These are phyloP conservation scores for Alternaria sp. DNA, from an alignment of 2,329 filamentous ascomycete species.

Conservation along the genomic window DNA sequence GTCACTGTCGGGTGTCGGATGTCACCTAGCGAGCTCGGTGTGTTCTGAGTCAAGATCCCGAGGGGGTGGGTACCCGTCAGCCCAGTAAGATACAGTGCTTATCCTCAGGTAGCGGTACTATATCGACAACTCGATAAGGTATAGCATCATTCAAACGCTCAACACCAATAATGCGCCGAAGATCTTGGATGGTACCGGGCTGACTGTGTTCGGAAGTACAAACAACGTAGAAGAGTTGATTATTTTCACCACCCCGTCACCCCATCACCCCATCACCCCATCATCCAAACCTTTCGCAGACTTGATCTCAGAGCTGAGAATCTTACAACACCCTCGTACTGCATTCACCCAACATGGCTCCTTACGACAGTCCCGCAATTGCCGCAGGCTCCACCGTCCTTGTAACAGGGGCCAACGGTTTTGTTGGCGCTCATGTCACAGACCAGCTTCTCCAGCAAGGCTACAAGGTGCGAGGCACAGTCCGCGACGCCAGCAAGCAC, in stretches of 20 bases:
- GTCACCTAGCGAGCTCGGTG: background rate
- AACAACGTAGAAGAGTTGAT: background rate
- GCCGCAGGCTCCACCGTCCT: constrained; percentile 30
- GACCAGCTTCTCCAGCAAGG: constrained; percentile 38
- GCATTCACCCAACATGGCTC: background rate
- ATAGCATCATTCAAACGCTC: background rate
- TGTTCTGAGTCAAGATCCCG: background rate
- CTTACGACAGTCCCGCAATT: constrained; percentile 11
- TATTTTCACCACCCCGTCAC: background rate
- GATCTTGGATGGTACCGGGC: background rate
- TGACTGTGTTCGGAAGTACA: background rate
- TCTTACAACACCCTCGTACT: background rate
- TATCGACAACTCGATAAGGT: background rate
- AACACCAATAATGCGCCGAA: constrained; percentile 7
- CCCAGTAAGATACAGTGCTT: background rate
- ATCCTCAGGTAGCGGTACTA: background rate
- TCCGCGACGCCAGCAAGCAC: constrained; percentile 29
- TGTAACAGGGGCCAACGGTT: constrained; percentile 42
- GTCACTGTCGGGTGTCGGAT: background rate
- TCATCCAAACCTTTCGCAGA: background rate
- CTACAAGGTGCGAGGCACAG: constrained; percentile 41
- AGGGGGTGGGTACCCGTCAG: background rate
- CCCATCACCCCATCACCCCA: background rate
- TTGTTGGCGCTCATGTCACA: constrained; percentile 40
- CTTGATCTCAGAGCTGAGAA: background rate